These are phyloP conservation scores for Trypanosomatidae sp. DNA, from an alignment of 208 protist genomes.

Conservation along the genomic window DNA sequence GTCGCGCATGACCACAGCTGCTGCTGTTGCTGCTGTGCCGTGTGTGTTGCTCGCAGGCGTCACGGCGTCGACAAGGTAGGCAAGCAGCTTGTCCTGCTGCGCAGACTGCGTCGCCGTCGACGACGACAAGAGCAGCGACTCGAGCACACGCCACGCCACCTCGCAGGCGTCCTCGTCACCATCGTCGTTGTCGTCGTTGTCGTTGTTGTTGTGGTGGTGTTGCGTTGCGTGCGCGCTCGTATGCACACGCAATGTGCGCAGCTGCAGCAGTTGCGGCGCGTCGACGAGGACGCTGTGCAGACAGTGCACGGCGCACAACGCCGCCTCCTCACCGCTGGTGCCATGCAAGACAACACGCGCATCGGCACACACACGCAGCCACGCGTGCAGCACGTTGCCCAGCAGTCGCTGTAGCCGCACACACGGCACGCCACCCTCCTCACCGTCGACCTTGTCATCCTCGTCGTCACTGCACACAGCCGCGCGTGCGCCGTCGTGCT, in stretches of 20 bases:
- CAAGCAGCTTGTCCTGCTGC: constrained; percentile 28
- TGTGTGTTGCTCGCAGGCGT: too few species aligned
- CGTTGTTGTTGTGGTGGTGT: too few species aligned
- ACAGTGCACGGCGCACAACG: constrained; percentile 37
- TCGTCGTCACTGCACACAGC: too few species aligned
- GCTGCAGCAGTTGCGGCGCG: too few species aligned
- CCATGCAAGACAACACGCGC: constrained; percentile 24
- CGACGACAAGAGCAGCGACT: constrained; percentile 19
- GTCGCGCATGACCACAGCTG: too few species aligned
- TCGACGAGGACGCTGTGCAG: constrained; percentile 41
- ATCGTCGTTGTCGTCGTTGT: constrained; percentile 4
- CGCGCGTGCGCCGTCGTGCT: too few species aligned
- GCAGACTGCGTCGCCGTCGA: constrained; percentile 7
- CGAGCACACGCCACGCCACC: constrained; percentile 26
- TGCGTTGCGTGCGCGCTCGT: too few species aligned
- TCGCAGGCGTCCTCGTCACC: neutral
- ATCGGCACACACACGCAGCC: constrained; percentile 30
- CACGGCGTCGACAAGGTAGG: constrained; percentile 29
- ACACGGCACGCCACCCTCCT: neutral
- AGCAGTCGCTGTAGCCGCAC: neutral
- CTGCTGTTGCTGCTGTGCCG: too few species aligned
- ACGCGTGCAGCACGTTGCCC: constrained; percentile 8
- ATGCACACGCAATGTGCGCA: too few species aligned
- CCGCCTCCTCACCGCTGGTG: constrained; percentile 24
- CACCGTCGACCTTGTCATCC: too few species aligned